phyloP scores from a whole-genome alignment of 2,329 filamentous ascomycete genomes.

The Didymosphaeria variabile region DNA sequence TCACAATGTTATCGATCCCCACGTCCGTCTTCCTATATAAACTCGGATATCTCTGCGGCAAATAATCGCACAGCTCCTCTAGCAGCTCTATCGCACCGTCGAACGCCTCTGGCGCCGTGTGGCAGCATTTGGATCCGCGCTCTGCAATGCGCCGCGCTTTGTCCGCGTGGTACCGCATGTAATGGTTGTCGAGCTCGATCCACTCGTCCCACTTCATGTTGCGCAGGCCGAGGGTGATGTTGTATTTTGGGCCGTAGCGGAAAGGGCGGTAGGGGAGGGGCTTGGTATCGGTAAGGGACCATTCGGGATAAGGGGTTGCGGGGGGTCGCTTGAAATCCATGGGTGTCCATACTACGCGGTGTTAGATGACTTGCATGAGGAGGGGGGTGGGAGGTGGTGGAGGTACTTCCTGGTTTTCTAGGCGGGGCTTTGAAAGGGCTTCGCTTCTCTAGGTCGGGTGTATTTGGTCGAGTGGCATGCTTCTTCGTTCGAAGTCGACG shows the following conservation, averaged over 20 bases:
- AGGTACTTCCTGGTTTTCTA: constrained; percentile 58
- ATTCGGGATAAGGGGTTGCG: constrained; percentile 70
- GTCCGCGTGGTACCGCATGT: constrained; percentile 73
- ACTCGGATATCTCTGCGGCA: constrained; percentile 77
- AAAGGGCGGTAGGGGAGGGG: constrained; percentile 83
- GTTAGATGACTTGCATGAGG: not conserved
- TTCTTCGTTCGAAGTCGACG: constrained; percentile 38
- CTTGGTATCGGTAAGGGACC: constrained; percentile 73
- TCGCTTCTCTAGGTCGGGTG: constrained; percentile 59
- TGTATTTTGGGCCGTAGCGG: constrained; percentile 78
- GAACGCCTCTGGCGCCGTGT: constrained; percentile 74
- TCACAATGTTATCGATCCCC: constrained; percentile 76
- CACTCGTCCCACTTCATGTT: constrained; percentile 75
- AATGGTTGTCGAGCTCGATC: constrained; percentile 88
- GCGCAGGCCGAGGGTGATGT: constrained; percentile 80
- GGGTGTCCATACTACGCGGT: constrained; percentile 62
- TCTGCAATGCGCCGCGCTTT: constrained; percentile 74
- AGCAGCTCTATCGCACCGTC: constrained; percentile 78
- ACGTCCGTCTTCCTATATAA: constrained; percentile 71
- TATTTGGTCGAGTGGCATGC: constrained; percentile 27
- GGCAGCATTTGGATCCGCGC: constrained; percentile 72
- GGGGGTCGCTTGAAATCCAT: constrained; percentile 67
- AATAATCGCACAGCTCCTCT: constrained; percentile 74
- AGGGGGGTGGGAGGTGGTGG: not conserved
- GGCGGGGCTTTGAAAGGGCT: constrained; percentile 46